Base-by-base conservation (phyloP, 2,329 filamentous ascomycete genomes). In the Helminthosporium solani region DNA sequence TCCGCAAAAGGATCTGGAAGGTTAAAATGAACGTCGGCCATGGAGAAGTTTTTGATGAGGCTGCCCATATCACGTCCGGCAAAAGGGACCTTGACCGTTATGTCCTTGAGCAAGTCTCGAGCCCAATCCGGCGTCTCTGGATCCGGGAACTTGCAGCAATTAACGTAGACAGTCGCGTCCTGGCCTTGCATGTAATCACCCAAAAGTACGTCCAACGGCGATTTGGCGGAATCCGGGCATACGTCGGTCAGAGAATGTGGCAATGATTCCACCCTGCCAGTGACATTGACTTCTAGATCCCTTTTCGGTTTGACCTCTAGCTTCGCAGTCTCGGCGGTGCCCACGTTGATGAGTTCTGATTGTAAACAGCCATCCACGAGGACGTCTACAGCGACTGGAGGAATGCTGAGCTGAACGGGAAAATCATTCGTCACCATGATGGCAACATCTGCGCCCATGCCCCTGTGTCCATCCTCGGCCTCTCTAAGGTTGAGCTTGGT, bases 71-170 rank as follows among this genome's bases (percentile, higher is more conserved):
- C 85, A 47, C 85, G 83, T 4, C 90, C 90, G 0, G 90, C 88
- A 52, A 97, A 87, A 5, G 90, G 87, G 6, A 97, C 75, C 2
- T 91, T 90, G 0, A 97, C 78, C 0, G 86, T 91, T 42, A 97
- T 81, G 56, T 87, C 90, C 36, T 85, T 84, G 30, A 97, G 75
- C 18, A 99, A 78, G 41, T 91, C 83, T 12, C 81, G 80, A 38
- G 96, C 80, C 94, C 94, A 99, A 36, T 78, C 75, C 1, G 94
- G 94, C 0, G 90, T 88, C 27, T 84, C 77, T 1, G 80, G 75
- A 15, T 79, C 78, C 2, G 85, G 82, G 20, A 82, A 75, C 50
- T 83, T 80, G 45, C 87, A 87, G 20, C 92, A 94, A 40, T 87
- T 86, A 39, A 97, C 84, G 69, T 90, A 95, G 11, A 96, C 78